A percentile compares a stretch with the other conserved stretches of the same genome.
phyloP scores from a whole-genome alignment of 2,329 filamentous ascomycete genomes.

The Chrysoporthe austroafricana region DNA sequence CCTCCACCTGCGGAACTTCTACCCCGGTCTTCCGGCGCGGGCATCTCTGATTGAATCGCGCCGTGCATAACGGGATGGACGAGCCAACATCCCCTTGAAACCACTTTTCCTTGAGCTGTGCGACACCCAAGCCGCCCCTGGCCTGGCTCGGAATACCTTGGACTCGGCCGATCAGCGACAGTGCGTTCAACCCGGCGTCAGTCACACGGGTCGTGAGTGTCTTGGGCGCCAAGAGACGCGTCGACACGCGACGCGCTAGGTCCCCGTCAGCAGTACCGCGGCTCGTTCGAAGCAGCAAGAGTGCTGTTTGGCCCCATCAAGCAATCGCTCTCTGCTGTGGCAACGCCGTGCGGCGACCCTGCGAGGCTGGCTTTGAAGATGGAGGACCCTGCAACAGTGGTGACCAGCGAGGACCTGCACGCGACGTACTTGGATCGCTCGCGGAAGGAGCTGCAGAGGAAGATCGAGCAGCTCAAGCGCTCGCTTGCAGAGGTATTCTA shows the following conservation, averaged over 20 bases:
- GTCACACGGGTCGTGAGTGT: not conserved
- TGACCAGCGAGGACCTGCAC: slow-evolving; percentile 46
- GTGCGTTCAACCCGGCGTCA: not conserved
- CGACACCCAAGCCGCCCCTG: slow-evolving; percentile 21
- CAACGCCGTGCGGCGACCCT: not conserved
- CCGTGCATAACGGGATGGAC: slow-evolving; percentile 20
- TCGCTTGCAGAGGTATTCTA: slow-evolving; percentile 50
- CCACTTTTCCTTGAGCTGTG: slow-evolving; percentile 14
- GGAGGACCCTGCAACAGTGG: slow-evolving; percentile 35
- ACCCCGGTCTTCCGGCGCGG: not conserved
- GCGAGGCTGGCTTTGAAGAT: slow-evolving; percentile 31
- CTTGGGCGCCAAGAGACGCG: not conserved
- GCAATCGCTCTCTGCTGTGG: too few species aligned
- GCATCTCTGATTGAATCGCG: slow-evolving; percentile 2
- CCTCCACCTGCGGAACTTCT: not conserved
- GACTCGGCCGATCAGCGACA: slow-evolving; percentile 17
- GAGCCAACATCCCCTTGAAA: slow-evolving; percentile 27
- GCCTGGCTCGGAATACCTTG: slow-evolving; percentile 13
- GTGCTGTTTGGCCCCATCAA: not conserved
- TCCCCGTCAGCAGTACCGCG: slow-evolving; percentile 24
- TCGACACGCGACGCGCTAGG: slow-evolving; percentile 28
- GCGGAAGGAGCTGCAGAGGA: slow-evolving; percentile 65
- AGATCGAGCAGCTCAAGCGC: slow-evolving; percentile 58
- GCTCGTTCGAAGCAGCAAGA: not conserved
- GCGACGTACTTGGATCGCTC: slow-evolving; percentile 66